These are phyloP conservation scores for Backusella luteola DNA, from an alignment of 192 early-diverging fungal species.

Conservation along the genomic window DNA sequence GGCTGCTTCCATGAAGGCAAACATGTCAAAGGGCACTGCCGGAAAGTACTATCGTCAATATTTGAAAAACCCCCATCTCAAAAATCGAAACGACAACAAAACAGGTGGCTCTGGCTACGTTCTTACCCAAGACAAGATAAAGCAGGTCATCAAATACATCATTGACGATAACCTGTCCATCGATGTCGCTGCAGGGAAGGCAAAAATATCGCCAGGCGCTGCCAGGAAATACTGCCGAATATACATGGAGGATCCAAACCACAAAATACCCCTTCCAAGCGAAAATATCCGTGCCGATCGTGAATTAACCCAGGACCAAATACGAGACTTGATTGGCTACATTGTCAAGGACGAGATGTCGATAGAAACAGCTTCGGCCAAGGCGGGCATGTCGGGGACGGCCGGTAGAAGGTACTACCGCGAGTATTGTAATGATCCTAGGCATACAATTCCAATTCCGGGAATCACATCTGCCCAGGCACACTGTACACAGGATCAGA, in stretches of 20 bases:
- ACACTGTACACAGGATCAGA: neutral
- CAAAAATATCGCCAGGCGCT: neutral
- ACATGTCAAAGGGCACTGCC: neutral
- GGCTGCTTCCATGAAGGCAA: neutral
- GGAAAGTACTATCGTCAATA: neutral
- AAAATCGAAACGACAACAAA: neutral
- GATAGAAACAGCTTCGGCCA: neutral
- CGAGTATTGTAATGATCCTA: neutral
- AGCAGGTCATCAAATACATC: neutral
- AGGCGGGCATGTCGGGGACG: neutral
- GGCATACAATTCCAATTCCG: neutral
- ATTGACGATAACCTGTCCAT: neutral
- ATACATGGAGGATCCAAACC: neutral
- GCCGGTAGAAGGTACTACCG: neutral
- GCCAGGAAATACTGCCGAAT: neutral
- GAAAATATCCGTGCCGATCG: neutral
- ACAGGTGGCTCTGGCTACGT: neutral
- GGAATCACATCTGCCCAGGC: neutral
- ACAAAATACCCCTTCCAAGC: neutral
- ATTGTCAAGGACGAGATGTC: neutral
- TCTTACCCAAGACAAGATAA: neutral
- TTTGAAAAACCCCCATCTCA: neutral
- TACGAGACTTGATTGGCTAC: neutral
- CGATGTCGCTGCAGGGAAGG: neutral
- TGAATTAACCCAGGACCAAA: neutral